phyloP scores from a whole-genome alignment of 1,284 basidiomycete genomes.

The Tetrapyrgos nigripes region DNA sequence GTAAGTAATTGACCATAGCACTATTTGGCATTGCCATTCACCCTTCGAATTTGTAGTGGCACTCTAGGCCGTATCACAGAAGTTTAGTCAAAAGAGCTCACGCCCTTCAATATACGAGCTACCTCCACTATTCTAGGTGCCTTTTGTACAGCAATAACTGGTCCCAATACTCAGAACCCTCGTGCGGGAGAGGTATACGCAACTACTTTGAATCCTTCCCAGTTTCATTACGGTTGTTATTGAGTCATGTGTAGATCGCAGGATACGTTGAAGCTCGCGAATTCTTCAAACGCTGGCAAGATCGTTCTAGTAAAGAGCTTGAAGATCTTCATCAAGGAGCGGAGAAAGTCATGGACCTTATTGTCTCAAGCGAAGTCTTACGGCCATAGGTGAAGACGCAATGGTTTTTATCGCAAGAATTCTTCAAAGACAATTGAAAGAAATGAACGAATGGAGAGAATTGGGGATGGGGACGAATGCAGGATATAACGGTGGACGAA shows the following conservation, averaged over 20 bases:
- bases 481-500: too few species aligned
- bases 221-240: too few species aligned
- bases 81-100: conserved; percentile 12
- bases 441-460: conserved; percentile 8
- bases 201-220: too few species aligned
- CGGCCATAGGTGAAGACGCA: conserved; percentile 11
- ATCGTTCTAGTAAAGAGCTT: conserved; percentile 4
- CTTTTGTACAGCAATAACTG: conserved; percentile 13
- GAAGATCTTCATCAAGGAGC: conserved; percentile 12
- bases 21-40: too few species aligned
- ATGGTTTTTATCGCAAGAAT: background rate
- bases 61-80: conserved; percentile 1
- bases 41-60: too few species aligned
- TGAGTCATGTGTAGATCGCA: conserved; percentile 4
- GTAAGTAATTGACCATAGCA: too few species aligned
- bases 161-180: background rate
- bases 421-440: background rate
- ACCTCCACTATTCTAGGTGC: conserved; percentile 10
- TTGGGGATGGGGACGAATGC: too few species aligned
- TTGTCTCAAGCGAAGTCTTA: conserved; percentile 1
- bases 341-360: conserved; percentile 11
- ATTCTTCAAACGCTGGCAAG: background rate
- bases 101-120: conserved; percentile 15
- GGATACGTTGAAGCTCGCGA: conserved; percentile 3
- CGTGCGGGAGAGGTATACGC: conserved; percentile 2